Conservation (phyloP, 768 basidiomycete genomes). For the Trametes punicea region DNA sequence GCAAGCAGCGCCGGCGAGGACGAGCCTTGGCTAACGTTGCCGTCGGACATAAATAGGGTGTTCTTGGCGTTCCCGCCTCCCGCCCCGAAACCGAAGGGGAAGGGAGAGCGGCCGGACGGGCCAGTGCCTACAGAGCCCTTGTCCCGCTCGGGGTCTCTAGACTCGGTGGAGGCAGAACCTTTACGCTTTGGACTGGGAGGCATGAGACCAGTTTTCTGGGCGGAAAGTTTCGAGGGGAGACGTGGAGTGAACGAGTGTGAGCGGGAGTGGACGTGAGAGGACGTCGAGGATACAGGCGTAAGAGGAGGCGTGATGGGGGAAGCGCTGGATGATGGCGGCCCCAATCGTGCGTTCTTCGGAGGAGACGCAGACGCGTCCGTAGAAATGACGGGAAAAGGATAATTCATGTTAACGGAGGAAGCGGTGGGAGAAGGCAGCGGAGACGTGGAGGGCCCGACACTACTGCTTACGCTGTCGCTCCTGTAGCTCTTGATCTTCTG, state of each 20-base stretch:
- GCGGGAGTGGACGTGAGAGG: slow-evolving; percentile 52
- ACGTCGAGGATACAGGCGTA: slow-evolving; percentile 27
- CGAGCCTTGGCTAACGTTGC: slow-evolving; percentile 2
- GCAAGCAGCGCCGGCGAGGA: slow-evolving; percentile 38
- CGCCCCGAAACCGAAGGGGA: slow-evolving; percentile 32
- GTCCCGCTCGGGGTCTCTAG: slow-evolving; percentile 30
- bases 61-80: slow-evolving; percentile 18
- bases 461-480: slow-evolving; percentile 42
- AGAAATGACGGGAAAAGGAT: slow-evolving; percentile 31
- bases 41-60: slow-evolving; percentile 2
- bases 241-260: slow-evolving; percentile 72
- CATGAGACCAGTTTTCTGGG: slow-evolving; percentile 43
- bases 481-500: slow-evolving; percentile 67
- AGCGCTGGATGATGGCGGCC: slow-evolving; percentile 19
- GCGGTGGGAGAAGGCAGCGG: slow-evolving; percentile 27
- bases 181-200: slow-evolving; percentile 58
- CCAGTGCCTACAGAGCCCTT: slow-evolving; percentile 20
- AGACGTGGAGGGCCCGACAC: slow-evolving; percentile 32
- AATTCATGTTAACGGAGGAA: slow-evolving; percentile 26
- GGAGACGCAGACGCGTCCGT: slow-evolving; percentile 21
- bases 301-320: slow-evolving; percentile 27
- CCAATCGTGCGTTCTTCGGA: slow-evolving; percentile 27
- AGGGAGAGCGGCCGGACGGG: slow-evolving; percentile 25
- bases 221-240: slow-evolving; percentile 63
- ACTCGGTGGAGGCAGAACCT: slow-evolving; percentile 43